These are phyloP conservation scores for Gomphus bonarii DNA, from an alignment of 1,284 basidiomycete species.

Conservation along the genomic window DNA sequence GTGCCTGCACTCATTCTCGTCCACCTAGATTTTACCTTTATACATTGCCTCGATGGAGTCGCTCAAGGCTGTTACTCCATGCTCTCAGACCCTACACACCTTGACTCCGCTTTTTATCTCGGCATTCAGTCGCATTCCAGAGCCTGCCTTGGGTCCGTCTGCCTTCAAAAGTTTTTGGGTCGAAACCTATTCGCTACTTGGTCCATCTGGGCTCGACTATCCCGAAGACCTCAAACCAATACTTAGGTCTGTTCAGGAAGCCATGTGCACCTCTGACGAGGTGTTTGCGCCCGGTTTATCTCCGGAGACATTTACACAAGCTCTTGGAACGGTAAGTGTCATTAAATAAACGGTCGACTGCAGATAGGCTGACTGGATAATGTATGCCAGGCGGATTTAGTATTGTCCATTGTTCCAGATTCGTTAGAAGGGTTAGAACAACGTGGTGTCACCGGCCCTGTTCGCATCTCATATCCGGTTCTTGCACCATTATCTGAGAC, in stretches of 20 bases:
- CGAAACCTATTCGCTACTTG: slow-evolving; percentile 31
- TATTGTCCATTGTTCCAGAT: not conserved
- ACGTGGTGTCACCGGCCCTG: not conserved
- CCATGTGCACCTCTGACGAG: slow-evolving; percentile 6
- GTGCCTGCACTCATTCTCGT: slow-evolving; percentile 3
- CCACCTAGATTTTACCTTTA: slow-evolving; percentile 30
- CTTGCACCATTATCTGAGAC: not conserved
- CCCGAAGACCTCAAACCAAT: slow-evolving; percentile 9
- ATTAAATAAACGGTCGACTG: not conserved
- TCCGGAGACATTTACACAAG: slow-evolving; percentile 1
- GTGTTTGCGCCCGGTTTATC: slow-evolving; percentile 4
- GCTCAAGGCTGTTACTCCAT: slow-evolving; percentile 28
- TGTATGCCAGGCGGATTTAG: not conserved
- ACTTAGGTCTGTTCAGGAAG: slow-evolving; percentile 6
- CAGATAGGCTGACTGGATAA: not conserved
- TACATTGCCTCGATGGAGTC: slow-evolving; percentile 33
- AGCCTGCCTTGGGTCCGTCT: slow-evolving; percentile 34
- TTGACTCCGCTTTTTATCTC: slow-evolving; percentile 35
- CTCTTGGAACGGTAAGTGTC: slow-evolving; percentile 1
- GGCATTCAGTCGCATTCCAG: slow-evolving; percentile 35
- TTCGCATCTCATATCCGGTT: not conserved
- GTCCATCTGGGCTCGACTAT: not conserved
- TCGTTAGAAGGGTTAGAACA: not conserved
- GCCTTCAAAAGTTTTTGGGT: slow-evolving; percentile 44
- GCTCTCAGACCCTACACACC: slow-evolving; percentile 26